A percentile compares a stretch with the other conserved stretches of the same genome.
phyloP scores from a whole-genome alignment of 179 eudicot species.

The Amaranthus tricolor region DNA sequence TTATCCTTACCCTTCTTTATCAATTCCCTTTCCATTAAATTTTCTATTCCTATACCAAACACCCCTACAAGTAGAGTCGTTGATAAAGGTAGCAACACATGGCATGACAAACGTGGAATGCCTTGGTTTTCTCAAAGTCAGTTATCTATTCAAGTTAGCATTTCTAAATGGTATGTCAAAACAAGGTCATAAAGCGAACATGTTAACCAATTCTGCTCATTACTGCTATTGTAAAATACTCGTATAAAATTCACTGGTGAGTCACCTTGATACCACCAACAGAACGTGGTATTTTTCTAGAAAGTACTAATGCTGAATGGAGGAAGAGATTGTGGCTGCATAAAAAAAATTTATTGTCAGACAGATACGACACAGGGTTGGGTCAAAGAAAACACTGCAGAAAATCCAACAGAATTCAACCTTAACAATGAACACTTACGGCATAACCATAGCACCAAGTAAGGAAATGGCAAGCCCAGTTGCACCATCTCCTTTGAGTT shows the following conservation, averaged over 20 bases:
- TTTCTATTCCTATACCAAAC: too few relatives aligned
- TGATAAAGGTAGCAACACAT: too few relatives aligned
- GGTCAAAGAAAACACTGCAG: background rate
- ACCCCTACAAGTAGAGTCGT: too few relatives aligned
- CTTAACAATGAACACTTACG: slow-evolving; percentile 48
- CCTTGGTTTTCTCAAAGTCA: background rate
- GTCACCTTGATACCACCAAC: slow-evolving; percentile 69
- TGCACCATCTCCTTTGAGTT: slow-evolving; percentile 84
- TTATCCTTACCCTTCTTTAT: too few relatives aligned
- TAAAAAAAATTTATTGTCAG: slow-evolving; percentile 24
- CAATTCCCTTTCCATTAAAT: too few relatives aligned
- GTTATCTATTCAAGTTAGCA: background rate
- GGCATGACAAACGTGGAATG: too few relatives aligned
- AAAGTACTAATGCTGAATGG: slow-evolving; percentile 95
- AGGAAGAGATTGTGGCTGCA: slow-evolving; percentile 98
- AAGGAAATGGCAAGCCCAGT: slow-evolving; percentile 91
- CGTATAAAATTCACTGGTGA: slow-evolving; percentile 1
- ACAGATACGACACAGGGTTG: background rate
- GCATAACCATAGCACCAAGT: slow-evolving; percentile 99
- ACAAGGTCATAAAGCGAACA: background rate
- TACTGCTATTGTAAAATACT: too few relatives aligned
- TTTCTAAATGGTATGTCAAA: background rate
- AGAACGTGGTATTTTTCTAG: slow-evolving; percentile 92
- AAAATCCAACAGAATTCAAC: background rate
- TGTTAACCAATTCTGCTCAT: background rate